Evolutionary conservation across 805 yeast genomes (phyloP), one percentile per base, ranked within the genome.

Genomic region (Ogataea henricii): DNA sequence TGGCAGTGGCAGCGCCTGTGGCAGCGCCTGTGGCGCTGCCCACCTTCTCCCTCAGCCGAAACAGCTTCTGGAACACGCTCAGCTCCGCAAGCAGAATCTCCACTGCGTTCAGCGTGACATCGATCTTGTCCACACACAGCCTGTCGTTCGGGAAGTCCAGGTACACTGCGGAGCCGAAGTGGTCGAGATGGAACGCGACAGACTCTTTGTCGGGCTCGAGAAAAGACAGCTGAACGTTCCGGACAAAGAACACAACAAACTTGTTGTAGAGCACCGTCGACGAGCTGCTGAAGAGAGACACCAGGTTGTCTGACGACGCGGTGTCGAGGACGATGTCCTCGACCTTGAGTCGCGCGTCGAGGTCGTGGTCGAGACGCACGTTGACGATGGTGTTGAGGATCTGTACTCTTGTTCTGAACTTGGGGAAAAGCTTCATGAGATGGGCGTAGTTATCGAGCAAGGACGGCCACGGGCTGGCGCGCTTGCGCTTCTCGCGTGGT

Each of bases 271-370:
- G 33, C 12, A 41, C 44, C 2, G 45, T 38, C n/a, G 48, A 26
- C 7, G 46, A 23, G 17, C 40, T 10, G 6, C 47, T 56, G 45
- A 60, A 62, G n/a, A 64, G 45, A 2, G 66, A 58, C 2, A 55
- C 48, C 17, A 55, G 27, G 30, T 58, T 60, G 45, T 57, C 61
- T 6, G 61, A 49, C 5, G 54, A 45, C 4, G 66, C 54, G 2
- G 64, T 58, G 51, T 64, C 68, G 9, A 62, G 14, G 2, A 59
- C 41, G 2, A 58, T 44, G 47, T 65, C 69, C 40, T 62, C 65
- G 9, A 61, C 14, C 13, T 49, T 25, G 17, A 61, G 27, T 16
- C 48, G 40, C 4, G 45, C 26, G 2, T 43, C 20, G 6, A 62
- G 16, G 4, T 47, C 47, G 2, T 56, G 55, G 6, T 41, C 36